Evolutionary conservation across 2,329 filamentous ascomycete genomes (phyloP).

Genomic region (Basipetospora chlamydospora): DNA sequence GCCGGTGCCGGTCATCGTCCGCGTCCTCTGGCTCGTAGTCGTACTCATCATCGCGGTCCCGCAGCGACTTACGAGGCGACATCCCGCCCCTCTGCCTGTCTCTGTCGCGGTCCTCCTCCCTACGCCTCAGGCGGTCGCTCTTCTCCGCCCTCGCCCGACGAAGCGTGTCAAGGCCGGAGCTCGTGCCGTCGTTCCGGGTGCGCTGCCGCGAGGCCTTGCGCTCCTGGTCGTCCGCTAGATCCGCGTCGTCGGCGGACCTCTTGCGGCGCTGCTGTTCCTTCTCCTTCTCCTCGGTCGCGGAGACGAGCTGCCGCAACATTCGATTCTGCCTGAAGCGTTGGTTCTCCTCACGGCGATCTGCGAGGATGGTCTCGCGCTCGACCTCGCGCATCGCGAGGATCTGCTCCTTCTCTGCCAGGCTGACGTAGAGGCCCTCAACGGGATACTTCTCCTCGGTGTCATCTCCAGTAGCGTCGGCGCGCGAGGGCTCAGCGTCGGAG

Average conservation of each 20-base stretch:
- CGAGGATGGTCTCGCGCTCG: slow-evolving; percentile 78
- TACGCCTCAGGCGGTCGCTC: slow-evolving; percentile 46
- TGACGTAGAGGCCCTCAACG: slow-evolving; percentile 73
- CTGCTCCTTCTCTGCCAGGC: slow-evolving; percentile 55
- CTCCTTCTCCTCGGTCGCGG: slow-evolving; percentile 47
- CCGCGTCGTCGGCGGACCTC: slow-evolving; percentile 66
- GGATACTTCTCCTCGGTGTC: slow-evolving; percentile 60
- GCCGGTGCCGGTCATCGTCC: slow-evolving; percentile 61
- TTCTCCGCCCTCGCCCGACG: slow-evolving; percentile 49
- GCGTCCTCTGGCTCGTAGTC: slow-evolving; percentile 64
- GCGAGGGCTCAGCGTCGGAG: slow-evolving; percentile 40
- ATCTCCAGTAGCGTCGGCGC: slow-evolving; percentile 26
- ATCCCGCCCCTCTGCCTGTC: slow-evolving; percentile 35
- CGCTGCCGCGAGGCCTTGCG: slow-evolving; percentile 53
- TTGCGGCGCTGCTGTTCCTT: slow-evolving; percentile 49
- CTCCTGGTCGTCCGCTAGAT: slow-evolving; percentile 64
- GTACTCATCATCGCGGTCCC: slow-evolving; percentile 35
- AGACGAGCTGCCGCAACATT: slow-evolving; percentile 64
- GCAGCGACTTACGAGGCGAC: slow-evolving; percentile 16
- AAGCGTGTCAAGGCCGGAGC: slow-evolving; percentile 50
- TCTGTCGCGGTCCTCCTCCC: slow-evolving; percentile 40
- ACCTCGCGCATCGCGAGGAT: slow-evolving; percentile 84
- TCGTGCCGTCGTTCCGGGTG: slow-evolving; percentile 24
- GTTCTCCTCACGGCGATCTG: slow-evolving; percentile 71
- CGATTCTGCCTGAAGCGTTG: slow-evolving; percentile 71